phyloP scores from a whole-genome alignment of 176 grass and related monocot species.

The Miscanthus lutarioriparius region DNA sequence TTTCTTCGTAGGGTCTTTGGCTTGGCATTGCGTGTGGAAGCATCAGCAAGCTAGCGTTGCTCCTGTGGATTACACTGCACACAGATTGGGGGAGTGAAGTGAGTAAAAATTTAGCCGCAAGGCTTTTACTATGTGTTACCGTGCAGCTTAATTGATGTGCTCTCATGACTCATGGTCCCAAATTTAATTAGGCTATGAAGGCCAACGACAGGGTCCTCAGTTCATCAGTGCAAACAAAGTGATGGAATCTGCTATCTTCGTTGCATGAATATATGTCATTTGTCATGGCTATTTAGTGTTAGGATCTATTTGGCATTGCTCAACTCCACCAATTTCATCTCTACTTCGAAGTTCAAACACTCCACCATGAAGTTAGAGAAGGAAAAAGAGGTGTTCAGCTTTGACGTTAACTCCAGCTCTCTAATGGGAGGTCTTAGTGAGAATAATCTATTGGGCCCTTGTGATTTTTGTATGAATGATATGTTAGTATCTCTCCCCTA shows the following conservation, averaged over 20 bases:
- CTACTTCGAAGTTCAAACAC: too few relatives aligned
- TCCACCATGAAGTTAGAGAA: too few relatives aligned
- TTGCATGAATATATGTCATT: not conserved
- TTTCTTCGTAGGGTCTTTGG: slow-evolving; percentile 27
- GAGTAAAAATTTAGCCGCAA: not conserved
- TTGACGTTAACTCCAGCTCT: too few relatives aligned
- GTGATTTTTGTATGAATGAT: too few relatives aligned
- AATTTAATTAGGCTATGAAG: not conserved
- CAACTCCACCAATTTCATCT: too few relatives aligned
- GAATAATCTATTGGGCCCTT: too few relatives aligned
- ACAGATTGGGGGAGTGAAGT: slow-evolving; percentile 33
- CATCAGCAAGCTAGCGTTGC: slow-evolving; percentile 6
- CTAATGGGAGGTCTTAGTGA: too few relatives aligned
- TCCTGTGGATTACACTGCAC: slow-evolving; percentile 14
- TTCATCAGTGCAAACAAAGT: not conserved
- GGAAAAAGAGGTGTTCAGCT: too few relatives aligned
- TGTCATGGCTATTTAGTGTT: not conserved
- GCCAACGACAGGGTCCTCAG: slow-evolving; percentile 3
- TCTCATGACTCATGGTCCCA: not conserved
- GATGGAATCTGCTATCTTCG: not conserved
- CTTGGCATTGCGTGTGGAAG: slow-evolving; percentile 36
- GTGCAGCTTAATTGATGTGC: not conserved
- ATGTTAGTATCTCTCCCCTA: not conserved
- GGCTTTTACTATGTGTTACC: not conserved
- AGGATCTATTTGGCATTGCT: too few relatives aligned